phyloP scores from a whole-genome alignment of 345 rosid species.

The Iberis pinnata region DNA sequence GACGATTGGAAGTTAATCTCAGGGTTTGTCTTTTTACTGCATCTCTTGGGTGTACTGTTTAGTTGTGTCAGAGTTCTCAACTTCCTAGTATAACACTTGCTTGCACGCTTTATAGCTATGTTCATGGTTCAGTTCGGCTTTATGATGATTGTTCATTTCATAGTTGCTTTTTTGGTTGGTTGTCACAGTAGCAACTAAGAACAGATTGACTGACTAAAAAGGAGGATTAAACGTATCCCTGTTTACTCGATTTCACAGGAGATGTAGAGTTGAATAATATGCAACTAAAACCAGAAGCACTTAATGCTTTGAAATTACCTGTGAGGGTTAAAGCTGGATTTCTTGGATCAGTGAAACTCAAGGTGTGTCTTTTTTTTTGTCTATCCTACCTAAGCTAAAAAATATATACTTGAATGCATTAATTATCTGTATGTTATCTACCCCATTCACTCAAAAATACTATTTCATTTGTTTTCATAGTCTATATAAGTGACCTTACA shows the following conservation, averaged over 20 bases:
- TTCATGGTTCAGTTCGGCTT: conserved; percentile 7
- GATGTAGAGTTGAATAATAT: conserved; percentile 91
- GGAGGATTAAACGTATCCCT: background rate
- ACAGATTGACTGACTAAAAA: conserved; percentile 4
- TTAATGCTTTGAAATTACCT: conserved; percentile 90
- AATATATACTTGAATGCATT: background rate
- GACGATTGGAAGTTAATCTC: background rate
- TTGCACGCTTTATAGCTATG: conserved; percentile 4
- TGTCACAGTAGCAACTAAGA: conserved; percentile 1
- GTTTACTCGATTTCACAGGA: conserved; percentile 40
- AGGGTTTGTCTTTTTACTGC: background rate
- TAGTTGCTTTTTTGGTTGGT: background rate
- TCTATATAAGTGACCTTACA: conserved; percentile 8
- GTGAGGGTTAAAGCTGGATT: conserved; percentile 97
- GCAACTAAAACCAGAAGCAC: conserved; percentile 98
- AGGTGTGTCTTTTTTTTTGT: conserved; percentile 50
- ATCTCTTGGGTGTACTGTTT: conserved; percentile 5
- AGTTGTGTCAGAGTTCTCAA: background rate
- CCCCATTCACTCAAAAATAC: background rate
- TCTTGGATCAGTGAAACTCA: conserved; percentile 95
- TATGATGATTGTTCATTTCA: conserved; percentile 7
- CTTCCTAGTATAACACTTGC: background rate
- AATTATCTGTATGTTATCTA: background rate
- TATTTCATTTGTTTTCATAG: background rate
- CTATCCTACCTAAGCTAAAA: conserved; percentile 1